Evolutionary conservation across 2,329 filamentous ascomycete genomes (phyloP), one percentile per base, ranked within the genome.

Genomic region (Aspergillus brunneoviolaceus): DNA sequence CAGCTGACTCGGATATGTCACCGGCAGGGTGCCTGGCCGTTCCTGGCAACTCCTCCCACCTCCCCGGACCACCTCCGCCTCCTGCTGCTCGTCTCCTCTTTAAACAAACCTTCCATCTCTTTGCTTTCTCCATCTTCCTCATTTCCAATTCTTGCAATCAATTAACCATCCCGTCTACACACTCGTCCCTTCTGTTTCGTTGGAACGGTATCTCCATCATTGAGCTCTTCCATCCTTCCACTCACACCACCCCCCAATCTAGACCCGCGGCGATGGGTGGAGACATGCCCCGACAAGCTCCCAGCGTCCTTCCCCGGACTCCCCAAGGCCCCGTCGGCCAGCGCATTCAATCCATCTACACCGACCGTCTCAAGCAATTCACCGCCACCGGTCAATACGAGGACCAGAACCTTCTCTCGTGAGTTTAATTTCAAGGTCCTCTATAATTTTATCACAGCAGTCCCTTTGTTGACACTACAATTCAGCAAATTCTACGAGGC

Each of bases 281-380:
- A 64, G 69, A 67, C 56, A 59, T 63, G 61, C 67, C 65, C 66
- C 63, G 65, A 64, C 58, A 60, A 70, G 70, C 73, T 71, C 67
- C 70, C 49, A 74, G 70, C 62, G 71, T 77, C 33, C 82, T 85
- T 67, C 82, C 84, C 55, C 78, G 80, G 67, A 75, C 83, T 52
- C 79, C 80, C 39, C 70, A 77, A 58, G 75, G 78, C 59, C 85
- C 85, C 21, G 83, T 86, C 61, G 92, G 91, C 65, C 90, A 95
- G 77, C 87, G 89, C 74, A 97, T 96, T 75, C 84, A 88, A 68
- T 86, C 85, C 73, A 92, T 97, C 76, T 96, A 96, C 79, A 89
- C 87, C 71, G 88, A 92, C 68, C 88, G 94, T 57, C 88, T 98
- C 72, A 82, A 84, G 62, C 88, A 90, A 70, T 96, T 97, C 78